These are phyloP conservation scores for Aspergillus nidulans DNA, from an alignment of 495 filamentous ascomycete species.

Conservation along the genomic window DNA sequence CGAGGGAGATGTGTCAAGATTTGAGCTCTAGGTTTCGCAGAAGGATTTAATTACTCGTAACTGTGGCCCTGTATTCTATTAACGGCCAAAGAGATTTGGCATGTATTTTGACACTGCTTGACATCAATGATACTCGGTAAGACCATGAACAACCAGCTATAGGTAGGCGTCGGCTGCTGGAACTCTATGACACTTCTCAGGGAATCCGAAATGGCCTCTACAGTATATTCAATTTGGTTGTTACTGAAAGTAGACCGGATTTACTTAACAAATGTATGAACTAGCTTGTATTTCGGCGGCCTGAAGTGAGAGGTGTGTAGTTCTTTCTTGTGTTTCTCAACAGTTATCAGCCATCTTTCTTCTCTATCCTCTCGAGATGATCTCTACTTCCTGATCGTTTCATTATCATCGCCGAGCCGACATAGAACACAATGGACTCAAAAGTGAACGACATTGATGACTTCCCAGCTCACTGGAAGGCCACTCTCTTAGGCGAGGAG, in stretches of 20 bases:
- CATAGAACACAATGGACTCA: neutral
- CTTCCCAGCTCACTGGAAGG: slow-evolving; percentile 27
- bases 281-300: neutral
- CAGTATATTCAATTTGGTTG: no score
- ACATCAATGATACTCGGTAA: no score
- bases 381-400: neutral
- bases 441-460: slow-evolving; percentile 22
- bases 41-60: no score
- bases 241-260: slow-evolving; percentile 31
- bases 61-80: no score
- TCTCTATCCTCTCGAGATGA: neutral
- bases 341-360: neutral
- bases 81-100: no score
- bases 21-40: no score
- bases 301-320: neutral
- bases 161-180: no score
- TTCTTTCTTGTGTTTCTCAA: neutral
- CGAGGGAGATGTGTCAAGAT: no score
- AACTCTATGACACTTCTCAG: no score
- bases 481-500: slow-evolving; percentile 24
- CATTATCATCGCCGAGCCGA: neutral
- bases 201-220: no score
- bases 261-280: neutral
- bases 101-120: no score
- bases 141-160: no score